A percentile compares a stretch with the other conserved stretches of the same genome.
Evolutionary conservation across 257 asterid genomes (phyloP).

Genomic region (Cynanchum wilfordii): DNA sequence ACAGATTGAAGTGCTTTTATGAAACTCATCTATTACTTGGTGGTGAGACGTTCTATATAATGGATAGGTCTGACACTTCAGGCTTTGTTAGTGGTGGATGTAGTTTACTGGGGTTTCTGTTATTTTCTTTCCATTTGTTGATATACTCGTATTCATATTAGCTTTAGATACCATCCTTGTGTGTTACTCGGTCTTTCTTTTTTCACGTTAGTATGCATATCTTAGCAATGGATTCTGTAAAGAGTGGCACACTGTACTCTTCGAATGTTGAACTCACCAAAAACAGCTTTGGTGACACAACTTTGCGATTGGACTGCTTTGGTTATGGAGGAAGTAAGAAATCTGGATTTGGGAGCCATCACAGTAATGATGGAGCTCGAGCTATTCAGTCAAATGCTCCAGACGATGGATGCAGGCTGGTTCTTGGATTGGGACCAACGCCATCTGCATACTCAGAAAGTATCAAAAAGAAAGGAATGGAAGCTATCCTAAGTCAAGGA

Average conservation of each 20-base stretch:
- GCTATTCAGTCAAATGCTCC: conserved; percentile 29
- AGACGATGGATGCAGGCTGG: conserved; percentile 84
- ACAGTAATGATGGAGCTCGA: conserved; percentile 24
- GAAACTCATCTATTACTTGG: conserved; percentile 4
- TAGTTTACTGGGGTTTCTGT: conserved; percentile 31
- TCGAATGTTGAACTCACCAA: conserved; percentile 33
- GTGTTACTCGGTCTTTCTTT: conserved; percentile 13
- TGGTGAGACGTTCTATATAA: conserved; percentile 22
- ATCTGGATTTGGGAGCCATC: conserved; percentile 30
- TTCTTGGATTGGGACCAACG: conserved; percentile 88
- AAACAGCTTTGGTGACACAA: conserved; percentile 51
- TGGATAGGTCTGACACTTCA: conserved; percentile 84
- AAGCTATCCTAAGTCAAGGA: conserved; percentile 26
- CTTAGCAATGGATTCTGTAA: conserved; percentile 27
- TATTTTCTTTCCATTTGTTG: conserved; percentile 36
- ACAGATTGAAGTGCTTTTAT: neutral
- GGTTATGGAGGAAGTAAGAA: conserved; percentile 52
- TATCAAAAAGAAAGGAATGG: conserved; percentile 35
- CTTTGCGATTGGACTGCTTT: conserved; percentile 64
- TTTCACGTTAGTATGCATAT: conserved; percentile 14
- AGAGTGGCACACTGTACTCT: conserved; percentile 35
- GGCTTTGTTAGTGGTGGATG: conserved; percentile 88
- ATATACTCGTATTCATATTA: conserved; percentile 26
- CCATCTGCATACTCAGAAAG: conserved; percentile 52
- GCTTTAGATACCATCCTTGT: conserved; percentile 23